phyloP scores from a whole-genome alignment of 106 monocot genomes.

The Narthecium ossifragum region DNA sequence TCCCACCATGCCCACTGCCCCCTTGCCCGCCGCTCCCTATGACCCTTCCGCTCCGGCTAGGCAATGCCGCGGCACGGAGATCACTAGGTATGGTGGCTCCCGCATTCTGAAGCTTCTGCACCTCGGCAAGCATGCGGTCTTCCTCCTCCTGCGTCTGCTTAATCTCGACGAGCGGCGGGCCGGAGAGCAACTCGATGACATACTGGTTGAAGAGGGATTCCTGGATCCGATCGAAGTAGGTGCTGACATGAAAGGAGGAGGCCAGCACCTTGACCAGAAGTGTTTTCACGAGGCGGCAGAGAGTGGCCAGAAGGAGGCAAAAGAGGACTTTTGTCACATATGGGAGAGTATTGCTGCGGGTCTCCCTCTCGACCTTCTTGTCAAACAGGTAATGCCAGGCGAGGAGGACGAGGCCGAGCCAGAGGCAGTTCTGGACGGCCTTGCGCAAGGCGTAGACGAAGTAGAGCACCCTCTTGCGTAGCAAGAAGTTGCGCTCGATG shows the following conservation, averaged over 20 bases:
- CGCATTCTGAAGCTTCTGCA: conserved; percentile 51
- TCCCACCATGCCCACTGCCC: conserved; percentile 1
- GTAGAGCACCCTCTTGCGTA: conserved; percentile 23
- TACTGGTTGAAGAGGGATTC: conserved; percentile 22
- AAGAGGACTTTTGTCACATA: conserved; percentile 8
- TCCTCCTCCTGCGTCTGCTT: conserved; percentile 43
- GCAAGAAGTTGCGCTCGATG: conserved; percentile 17
- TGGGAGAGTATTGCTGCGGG: background rate
- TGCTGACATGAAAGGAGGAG: conserved; percentile 21
- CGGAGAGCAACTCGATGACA: conserved; percentile 15
- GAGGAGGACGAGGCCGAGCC: conserved; percentile 21
- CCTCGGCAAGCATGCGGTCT: conserved; percentile 34
- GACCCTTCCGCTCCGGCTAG: conserved; percentile 8
- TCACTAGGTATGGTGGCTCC: conserved; percentile 49
- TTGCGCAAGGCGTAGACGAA: conserved; percentile 21
- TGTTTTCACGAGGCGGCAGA: conserved; percentile 14
- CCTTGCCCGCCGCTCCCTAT: conserved; percentile 1
- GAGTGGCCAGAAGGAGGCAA: conserved; percentile 6
- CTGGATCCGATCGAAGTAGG: conserved; percentile 25
- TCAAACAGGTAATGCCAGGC: conserved; percentile 15
- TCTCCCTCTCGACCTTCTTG: conserved; percentile 9
- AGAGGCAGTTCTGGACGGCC: conserved; percentile 23
- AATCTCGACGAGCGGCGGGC: conserved; percentile 9
- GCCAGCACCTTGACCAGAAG: conserved; percentile 18
- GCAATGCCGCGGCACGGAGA: conserved; percentile 29